A percentile compares a stretch with the other conserved stretches of the same genome.
phyloP scores from a whole-genome alignment of 371 early-diverging fungal species.

The Paramicrosporidium saccamoebae region DNA sequence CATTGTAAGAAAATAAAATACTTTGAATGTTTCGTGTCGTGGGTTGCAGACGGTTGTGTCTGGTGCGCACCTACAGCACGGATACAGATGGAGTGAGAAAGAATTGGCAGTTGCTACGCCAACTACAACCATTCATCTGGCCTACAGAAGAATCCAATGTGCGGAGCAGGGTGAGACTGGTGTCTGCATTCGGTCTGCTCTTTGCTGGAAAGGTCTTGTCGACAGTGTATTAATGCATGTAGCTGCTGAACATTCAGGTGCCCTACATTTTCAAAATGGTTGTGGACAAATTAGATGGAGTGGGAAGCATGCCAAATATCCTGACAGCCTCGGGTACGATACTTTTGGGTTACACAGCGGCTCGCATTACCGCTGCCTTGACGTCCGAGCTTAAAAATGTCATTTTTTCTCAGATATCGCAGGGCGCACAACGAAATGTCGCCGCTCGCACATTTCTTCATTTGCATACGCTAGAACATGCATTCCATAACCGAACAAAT shows the following conservation, averaged over 20 bases:
- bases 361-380: slow-evolving; percentile 39
- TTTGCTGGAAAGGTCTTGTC: slow-evolving; percentile 23
- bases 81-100: too few species aligned
- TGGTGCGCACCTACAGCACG: too few species aligned
- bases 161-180: slow-evolving; percentile 45
- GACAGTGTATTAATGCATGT: slow-evolving; percentile 3
- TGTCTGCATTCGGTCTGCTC: slow-evolving; percentile 35
- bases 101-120: slow-evolving; percentile 4
- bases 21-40: too few species aligned
- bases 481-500: slow-evolving; percentile 58
- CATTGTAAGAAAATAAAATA: too few species aligned
- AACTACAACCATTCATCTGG: slow-evolving; percentile 3
- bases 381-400: slow-evolving; percentile 74
- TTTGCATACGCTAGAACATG: slow-evolving; percentile 40
- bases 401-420: slow-evolving; percentile 74
- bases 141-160: slow-evolving; percentile 4
- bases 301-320: slow-evolving; percentile 15
- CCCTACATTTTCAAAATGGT: slow-evolving; percentile 71
- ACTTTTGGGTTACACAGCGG: slow-evolving; percentile 67
- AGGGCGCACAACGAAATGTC: slow-evolving; percentile 58
- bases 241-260: slow-evolving; percentile 64
- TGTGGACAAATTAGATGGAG: slow-evolving; percentile 26
- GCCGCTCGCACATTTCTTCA: slow-evolving; percentile 58
- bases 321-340: slow-evolving; percentile 40
- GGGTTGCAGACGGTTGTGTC: too few species aligned